These are phyloP conservation scores for Zopfochytrium polystomum DNA, from an alignment of 371 early-diverging fungal genomes.

Conservation along the genomic window DNA sequence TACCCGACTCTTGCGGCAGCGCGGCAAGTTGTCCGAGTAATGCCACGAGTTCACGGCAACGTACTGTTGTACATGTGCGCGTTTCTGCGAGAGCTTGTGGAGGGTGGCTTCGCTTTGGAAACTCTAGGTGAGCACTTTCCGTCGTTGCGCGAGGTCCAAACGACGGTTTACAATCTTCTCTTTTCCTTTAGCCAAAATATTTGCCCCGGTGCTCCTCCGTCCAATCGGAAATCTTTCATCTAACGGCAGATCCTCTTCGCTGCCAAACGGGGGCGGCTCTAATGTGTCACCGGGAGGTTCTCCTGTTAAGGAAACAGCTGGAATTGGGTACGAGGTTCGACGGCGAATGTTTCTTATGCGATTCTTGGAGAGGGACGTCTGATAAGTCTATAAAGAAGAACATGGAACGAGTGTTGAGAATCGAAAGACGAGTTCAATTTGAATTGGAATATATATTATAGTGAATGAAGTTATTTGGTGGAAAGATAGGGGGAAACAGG, in stretches of 20 bases:
- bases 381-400: too few relatives aligned
- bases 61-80: conserved; percentile 72
- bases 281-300: too few relatives aligned
- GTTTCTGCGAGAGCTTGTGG: conserved; percentile 67
- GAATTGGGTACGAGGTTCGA: conserved; percentile 21
- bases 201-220: conserved; percentile 32
- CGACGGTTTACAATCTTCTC: not conserved
- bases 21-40: conserved; percentile 48
- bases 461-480: too few relatives aligned
- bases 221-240: not conserved
- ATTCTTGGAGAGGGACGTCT: too few relatives aligned
- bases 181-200: conserved; percentile 31
- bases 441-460: too few relatives aligned
- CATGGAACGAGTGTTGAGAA: too few relatives aligned
- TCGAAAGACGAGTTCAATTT: too few relatives aligned
- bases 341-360: conserved; percentile 38
- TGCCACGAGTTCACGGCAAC: conserved; percentile 67
- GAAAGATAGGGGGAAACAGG: too few relatives aligned
- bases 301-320: conserved; percentile 16
- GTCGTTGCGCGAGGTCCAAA: not conserved
- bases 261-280: too few relatives aligned
- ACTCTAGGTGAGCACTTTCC: not conserved
- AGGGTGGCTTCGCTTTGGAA: conserved; percentile 24
- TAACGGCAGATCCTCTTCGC: too few relatives aligned
- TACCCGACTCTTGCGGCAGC: conserved; percentile 45